Conservation (phyloP, 345 rosid genomes). For the Mallotus nudiflorus region DNA sequence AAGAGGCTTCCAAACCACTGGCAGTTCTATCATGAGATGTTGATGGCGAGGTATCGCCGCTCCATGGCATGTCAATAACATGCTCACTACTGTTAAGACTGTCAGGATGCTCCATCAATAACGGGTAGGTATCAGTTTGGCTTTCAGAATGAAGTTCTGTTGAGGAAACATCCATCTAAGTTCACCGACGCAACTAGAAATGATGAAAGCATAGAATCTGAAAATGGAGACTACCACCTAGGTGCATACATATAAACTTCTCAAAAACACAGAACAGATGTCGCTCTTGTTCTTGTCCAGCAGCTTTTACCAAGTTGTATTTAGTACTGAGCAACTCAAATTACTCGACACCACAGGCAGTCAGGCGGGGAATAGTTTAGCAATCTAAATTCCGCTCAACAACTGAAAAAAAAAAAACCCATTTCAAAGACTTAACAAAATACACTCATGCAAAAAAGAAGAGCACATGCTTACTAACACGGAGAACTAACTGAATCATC, state of each 20-base stretch:
- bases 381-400: constrained; percentile 24
- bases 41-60: constrained; percentile 46
- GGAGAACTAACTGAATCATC: background rate
- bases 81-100: constrained; percentile 50
- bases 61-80: constrained; percentile 57
- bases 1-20: constrained; percentile 49
- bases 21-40: constrained; percentile 56
- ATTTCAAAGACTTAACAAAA: too few relatives aligned
- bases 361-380: constrained; percentile 4
- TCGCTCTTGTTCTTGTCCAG: constrained; percentile 13
- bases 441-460: too few relatives aligned
- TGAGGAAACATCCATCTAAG: constrained; percentile 80
- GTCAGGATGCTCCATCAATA: constrained; percentile 75
- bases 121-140: constrained; percentile 44
- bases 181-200: constrained; percentile 33
- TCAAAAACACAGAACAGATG: background rate
- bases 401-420: constrained; percentile 17
- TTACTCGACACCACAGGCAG: constrained; percentile 23
- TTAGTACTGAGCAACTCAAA: too few relatives aligned
- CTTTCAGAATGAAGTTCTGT: constrained; percentile 47
- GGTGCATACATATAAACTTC: background rate
- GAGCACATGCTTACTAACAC: background rate
- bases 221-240: constrained; percentile 18
- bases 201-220: constrained; percentile 47
- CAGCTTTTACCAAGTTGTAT: constrained; percentile 7